A percentile compares a stretch with the other conserved stretches of the same genome.
Conservation (phyloP, 331 rosid genomes). For the Quercus lobata region DNA sequence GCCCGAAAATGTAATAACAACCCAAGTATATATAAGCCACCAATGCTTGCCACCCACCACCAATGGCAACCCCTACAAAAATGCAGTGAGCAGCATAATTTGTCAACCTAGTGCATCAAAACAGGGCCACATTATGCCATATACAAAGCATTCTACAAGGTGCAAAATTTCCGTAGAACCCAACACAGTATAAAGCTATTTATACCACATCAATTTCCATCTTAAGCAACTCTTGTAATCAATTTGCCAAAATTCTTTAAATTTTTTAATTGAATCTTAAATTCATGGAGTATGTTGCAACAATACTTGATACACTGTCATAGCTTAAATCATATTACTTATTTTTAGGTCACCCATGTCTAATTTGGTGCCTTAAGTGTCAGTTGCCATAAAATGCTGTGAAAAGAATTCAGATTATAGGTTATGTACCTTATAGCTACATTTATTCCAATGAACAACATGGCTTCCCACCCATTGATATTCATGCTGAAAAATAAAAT, state of each 20-base stretch:
- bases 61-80: too few species aligned
- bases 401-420: not conserved
- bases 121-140: not conserved
- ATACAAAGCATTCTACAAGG: too few species aligned
- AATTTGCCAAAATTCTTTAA: not conserved
- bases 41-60: too few species aligned
- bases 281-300: not conserved
- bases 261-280: not conserved
- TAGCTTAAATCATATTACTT: not conserved
- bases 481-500: slow-evolving; percentile 38
- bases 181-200: too few species aligned
- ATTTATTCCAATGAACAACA: slow-evolving; percentile 85
- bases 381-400: not conserved
- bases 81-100: not conserved
- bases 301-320: not conserved
- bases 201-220: too few species aligned
- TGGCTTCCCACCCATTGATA: slow-evolving; percentile 63
- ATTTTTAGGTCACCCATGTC: not conserved
- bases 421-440: slow-evolving; percentile 77
- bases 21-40: too few species aligned
- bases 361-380: not conserved
- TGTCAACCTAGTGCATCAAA: slow-evolving; percentile 17
- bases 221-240: too few species aligned
- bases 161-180: too few species aligned
- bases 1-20: too few species aligned